Evolutionary conservation across 2,329 filamentous ascomycete genomes (phyloP).

Genomic region (Diaporthe amygdali): DNA sequence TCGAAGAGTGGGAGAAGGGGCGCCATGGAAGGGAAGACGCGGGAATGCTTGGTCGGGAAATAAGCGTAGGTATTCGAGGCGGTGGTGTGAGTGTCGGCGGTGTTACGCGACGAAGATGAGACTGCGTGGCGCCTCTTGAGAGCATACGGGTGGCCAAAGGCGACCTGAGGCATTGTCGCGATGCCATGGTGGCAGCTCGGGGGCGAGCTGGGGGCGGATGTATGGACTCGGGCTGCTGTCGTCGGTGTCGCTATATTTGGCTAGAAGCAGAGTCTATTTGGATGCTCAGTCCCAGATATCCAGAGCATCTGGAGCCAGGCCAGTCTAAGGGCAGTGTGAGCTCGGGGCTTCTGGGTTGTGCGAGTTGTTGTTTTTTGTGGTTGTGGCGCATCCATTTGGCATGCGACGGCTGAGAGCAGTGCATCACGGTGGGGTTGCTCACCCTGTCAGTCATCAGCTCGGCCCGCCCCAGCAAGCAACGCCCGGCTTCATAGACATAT

Average conservation of each 20-base stretch:
- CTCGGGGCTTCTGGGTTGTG: too few species aligned
- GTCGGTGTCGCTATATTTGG: neutral
- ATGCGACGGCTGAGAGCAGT: neutral
- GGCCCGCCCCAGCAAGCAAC: neutral
- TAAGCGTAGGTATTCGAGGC: neutral
- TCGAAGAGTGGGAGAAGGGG: conserved; percentile 25
- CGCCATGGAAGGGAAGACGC: conserved; percentile 9
- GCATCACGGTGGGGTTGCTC: neutral
- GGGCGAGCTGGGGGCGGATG: neutral
- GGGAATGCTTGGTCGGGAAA: neutral
- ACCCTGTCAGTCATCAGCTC: neutral
- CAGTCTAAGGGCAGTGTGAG: neutral
- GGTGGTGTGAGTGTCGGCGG: neutral
- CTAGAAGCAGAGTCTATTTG: neutral
- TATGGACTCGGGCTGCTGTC: neutral
- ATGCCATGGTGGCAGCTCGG: conserved; percentile 16
- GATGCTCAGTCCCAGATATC: neutral
- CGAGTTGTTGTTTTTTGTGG: neutral
- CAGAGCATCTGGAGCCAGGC: neutral
- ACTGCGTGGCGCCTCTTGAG: neutral
- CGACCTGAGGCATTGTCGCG: conserved; percentile 6
- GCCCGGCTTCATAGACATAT: neutral
- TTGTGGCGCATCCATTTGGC: neutral
- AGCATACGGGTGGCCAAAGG: neutral
- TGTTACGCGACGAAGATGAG: neutral